A percentile compares a stretch with the other conserved stretches of the same genome.
These are phyloP conservation scores for Phyllosticta ampelicida DNA, from an alignment of 2,329 filamentous ascomycete species.

Conservation along the genomic window DNA sequence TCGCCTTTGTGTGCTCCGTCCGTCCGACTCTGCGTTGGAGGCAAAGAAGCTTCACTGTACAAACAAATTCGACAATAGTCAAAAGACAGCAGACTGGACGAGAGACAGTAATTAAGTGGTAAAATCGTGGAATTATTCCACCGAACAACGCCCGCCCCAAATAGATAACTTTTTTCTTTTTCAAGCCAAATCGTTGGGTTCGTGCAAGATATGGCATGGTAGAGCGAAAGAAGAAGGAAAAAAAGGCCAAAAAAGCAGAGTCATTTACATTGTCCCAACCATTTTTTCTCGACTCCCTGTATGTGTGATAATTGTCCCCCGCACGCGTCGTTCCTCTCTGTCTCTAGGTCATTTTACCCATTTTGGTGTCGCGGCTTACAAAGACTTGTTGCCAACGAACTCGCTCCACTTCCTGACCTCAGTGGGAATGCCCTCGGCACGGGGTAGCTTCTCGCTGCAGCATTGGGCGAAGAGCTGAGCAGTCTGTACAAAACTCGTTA, in stretches of 20 bases:
- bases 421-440: constrained; percentile 72
- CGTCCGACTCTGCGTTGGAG: too few species aligned
- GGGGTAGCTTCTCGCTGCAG: constrained; percentile 92
- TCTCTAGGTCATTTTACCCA: neutral
- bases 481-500: constrained; percentile 47
- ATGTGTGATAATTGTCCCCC: neutral
- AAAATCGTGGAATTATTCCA: neutral
- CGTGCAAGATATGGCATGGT: too few species aligned
- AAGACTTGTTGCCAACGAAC: constrained; percentile 56
- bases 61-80: neutral
- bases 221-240: neutral
- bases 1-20: too few species aligned
- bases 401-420: constrained; percentile 94
- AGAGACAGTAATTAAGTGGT: neutral
- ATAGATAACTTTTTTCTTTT: neutral
- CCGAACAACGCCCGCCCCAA: neutral
- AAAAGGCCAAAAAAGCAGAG: neutral
- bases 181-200: neutral
- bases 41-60: too few species aligned
- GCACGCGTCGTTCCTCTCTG: neutral
- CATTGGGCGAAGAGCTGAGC: constrained; percentile 92
- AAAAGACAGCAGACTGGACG: neutral
- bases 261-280: neutral
- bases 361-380: neutral
- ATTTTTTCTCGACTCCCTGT: neutral